Evolutionary conservation across 371 early-diverging fungal genomes (phyloP), one percentile per base, ranked within the genome.

Genomic region (Rhizopus stolonifer): DNA sequence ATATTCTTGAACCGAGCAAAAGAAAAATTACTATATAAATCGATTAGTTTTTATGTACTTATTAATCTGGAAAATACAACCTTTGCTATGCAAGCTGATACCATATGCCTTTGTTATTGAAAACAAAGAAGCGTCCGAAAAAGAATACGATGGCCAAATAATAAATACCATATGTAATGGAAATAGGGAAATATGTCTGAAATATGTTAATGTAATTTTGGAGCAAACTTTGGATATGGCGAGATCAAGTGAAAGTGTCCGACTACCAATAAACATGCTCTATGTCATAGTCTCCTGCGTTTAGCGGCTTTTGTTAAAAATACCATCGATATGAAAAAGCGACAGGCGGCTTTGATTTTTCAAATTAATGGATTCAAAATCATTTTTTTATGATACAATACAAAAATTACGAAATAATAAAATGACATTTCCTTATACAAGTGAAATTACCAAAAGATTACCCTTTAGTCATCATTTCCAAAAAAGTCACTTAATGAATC

Each of bases 401-500:
- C n/a, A n/a, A n/a, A n/a, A n/a, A n/a, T 4, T 17, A 26, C n/a
- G 2, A 34, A 7, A 19, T 4, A 38, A 29, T 39, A 49, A 46
- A 31, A 22, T 18, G 31, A 21, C n/a, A n/a, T n/a, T n/a, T n/a
- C n/a, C n/a, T n/a, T n/a, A n/a, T n/a, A n/a, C n/a, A n/a, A n/a
- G n/a, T n/a, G n/a, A n/a, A n/a, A n/a, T n/a, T n/a, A n/a, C n/a
- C n/a, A 61, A 49, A 43, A 36, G 36, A 14, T 36, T 14, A 14
- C 14, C 5, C n/a, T 14, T 33, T 54, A 46, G 22, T 63, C 46
- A 26, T 25, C 21, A 14, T 59, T 58, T 15, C 45, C 47, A 38
- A 67, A 63, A 42, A 68, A 65, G 33, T 63, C 68, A 10, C 49
- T 49, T 6, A 72, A 23, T 4, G 31, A 17, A 31, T 65, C 60